Evolutionary conservation across 2,329 filamentous ascomycete genomes (phyloP).

Genomic region (Venturia pyrina): DNA sequence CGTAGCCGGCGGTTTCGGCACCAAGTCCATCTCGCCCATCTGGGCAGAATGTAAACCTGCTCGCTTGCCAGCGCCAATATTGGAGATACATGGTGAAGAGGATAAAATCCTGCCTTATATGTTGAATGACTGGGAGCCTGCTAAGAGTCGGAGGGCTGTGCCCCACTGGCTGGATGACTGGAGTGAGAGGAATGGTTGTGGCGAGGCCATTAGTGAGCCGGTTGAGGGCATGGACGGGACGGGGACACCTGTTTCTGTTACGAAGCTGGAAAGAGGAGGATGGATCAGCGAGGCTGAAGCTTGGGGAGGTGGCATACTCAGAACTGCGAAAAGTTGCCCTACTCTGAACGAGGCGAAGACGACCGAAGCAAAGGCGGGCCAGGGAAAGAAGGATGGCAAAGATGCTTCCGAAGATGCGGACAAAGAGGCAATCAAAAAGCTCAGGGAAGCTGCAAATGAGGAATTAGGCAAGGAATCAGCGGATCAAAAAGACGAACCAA

Average conservation of each 20-base stretch:
- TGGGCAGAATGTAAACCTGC: constrained; percentile 7
- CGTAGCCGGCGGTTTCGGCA: constrained; percentile 3
- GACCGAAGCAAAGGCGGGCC: not conserved
- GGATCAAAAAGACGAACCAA: not conserved
- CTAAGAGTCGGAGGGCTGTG: constrained; percentile 9
- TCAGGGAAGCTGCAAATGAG: not conserved
- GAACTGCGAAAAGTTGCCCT: constrained; percentile 9
- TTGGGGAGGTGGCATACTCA: not conserved
- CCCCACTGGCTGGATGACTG: constrained; percentile 9
- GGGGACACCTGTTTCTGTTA: not conserved
- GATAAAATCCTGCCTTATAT: constrained; percentile 8
- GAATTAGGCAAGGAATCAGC: not conserved
- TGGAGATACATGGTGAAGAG: constrained; percentile 11
- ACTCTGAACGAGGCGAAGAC: not conserved
- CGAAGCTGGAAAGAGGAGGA: constrained; percentile 6
- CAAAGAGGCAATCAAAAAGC: not conserved
- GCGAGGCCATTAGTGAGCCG: constrained; percentile 1
- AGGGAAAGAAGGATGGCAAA: not conserved
- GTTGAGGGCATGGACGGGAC: not conserved
- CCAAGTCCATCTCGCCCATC: not conserved
- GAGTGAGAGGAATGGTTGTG: constrained; percentile 11
- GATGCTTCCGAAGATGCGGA: not conserved
- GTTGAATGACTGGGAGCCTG: constrained; percentile 7
- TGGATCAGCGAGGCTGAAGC: constrained; percentile 7
- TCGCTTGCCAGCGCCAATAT: not conserved